These are phyloP conservation scores for Ustilago cynodontis DNA, from an alignment of 1,284 basidiomycete species.

Conservation along the genomic window DNA sequence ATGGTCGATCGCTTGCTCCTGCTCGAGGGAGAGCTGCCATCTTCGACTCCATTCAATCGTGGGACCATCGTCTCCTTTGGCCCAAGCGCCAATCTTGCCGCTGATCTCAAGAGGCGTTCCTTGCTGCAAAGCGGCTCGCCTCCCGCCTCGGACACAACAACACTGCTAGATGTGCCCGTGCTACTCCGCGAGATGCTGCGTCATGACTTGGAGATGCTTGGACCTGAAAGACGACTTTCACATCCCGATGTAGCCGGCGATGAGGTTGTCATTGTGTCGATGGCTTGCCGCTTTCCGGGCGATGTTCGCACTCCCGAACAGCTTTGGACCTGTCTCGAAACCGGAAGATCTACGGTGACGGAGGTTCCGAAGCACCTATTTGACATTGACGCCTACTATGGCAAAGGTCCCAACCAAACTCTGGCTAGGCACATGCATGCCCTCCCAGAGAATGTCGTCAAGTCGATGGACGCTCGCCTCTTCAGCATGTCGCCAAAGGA, in stretches of 20 bases:
- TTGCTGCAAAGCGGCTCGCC: not conserved
- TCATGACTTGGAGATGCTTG: not conserved
- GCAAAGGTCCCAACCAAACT: constrained; percentile 44
- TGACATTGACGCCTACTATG: constrained; percentile 48
- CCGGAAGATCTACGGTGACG: constrained; percentile 34
- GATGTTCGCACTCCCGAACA: constrained; percentile 48
- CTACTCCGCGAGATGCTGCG: constrained; percentile 9
- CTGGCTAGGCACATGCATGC: constrained; percentile 49
- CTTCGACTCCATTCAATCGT: too few relatives aligned
- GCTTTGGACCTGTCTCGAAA: constrained; percentile 48
- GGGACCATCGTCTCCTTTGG: constrained; percentile 28
- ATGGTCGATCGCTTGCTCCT: constrained; percentile 27
- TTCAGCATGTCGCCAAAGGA: constrained; percentile 56
- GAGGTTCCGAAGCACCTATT: constrained; percentile 52
- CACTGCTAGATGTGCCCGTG: constrained; percentile 16
- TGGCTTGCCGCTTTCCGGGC: constrained; percentile 55
- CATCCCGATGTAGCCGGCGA: constrained; percentile 34
- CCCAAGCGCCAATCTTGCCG: constrained; percentile 30
- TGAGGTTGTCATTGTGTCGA: constrained; percentile 48
- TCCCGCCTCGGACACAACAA: not conserved
- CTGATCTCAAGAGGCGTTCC: constrained; percentile 21
- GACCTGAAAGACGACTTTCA: not conserved
- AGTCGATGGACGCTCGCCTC: constrained; percentile 52
- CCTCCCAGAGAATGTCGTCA: constrained; percentile 33
- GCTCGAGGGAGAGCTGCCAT: constrained; percentile 6